Evolutionary conservation across 257 asterid genomes (phyloP).

Genomic region (Oldenlandia corymbosa): DNA sequence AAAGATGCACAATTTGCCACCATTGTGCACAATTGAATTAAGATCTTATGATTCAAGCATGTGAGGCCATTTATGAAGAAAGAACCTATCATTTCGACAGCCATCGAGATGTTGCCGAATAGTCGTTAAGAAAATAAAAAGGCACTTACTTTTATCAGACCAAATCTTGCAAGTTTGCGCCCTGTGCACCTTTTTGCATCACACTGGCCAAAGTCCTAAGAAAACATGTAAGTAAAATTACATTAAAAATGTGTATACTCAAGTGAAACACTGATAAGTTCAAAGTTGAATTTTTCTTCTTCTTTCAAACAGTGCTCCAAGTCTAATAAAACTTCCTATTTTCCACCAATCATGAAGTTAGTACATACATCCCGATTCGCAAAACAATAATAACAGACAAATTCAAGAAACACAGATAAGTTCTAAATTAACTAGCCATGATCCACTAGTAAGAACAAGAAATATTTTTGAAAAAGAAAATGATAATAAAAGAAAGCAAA

Average conservation of each 20-base stretch:
- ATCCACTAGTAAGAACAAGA: not conserved
- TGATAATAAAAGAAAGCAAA: not conserved
- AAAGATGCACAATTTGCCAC: not conserved
- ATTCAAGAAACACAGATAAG: too few species aligned
- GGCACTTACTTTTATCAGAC: constrained; percentile 77
- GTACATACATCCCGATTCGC: not conserved
- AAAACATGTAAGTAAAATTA: not conserved
- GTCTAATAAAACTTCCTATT: not conserved
- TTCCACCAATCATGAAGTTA: not conserved
- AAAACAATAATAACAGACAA: not conserved
- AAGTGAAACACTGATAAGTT: not conserved
- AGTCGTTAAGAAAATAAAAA: constrained; percentile 18
- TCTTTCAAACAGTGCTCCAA: not conserved
- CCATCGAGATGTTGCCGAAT: too few species aligned
- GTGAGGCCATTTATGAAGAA: too few species aligned
- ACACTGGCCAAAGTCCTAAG: constrained; percentile 93
- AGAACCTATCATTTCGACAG: too few species aligned
- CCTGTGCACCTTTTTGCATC: constrained; percentile 98
- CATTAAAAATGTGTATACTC: not conserved
- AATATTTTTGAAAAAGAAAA: too few species aligned
- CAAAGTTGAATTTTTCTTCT: not conserved
- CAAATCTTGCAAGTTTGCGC: constrained; percentile 95
- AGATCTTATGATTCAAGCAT: too few species aligned
- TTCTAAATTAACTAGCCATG: too few species aligned
- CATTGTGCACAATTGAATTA: too few species aligned